Evolutionary conservation across 2,329 filamentous ascomycete genomes (phyloP).

Genomic region (Septoria linicola): DNA sequence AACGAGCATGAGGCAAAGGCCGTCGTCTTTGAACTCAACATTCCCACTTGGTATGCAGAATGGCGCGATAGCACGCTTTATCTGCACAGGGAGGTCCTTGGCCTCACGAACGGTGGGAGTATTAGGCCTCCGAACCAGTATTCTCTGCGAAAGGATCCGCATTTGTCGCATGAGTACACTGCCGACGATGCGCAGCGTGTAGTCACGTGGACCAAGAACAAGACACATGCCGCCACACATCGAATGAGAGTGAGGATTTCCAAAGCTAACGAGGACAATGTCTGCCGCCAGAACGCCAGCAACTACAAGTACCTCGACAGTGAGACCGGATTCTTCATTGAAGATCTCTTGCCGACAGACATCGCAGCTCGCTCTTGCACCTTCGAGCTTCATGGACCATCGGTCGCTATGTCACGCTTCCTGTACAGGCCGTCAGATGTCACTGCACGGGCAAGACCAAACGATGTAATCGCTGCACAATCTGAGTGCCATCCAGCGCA

Average conservation of each 20-base stretch:
- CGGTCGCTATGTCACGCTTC: slow-evolving; percentile 1
- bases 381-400: neutral
- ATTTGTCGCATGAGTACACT: neutral
- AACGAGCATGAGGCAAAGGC: slow-evolving; percentile 40
- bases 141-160: slow-evolving; percentile 3
- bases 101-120: neutral
- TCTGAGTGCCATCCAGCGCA: slow-evolving; percentile 46
- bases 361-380: neutral
- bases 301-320: slow-evolving; percentile 51
- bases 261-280: slow-evolving; percentile 41
- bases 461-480: slow-evolving; percentile 48
- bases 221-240: slow-evolving; percentile 51
- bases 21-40: slow-evolving; percentile 54
- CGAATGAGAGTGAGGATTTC: slow-evolving; percentile 38
- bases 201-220: slow-evolving; percentile 47
- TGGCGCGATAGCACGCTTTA: slow-evolving; percentile 49
- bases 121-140: neutral
- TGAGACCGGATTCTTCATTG: neutral
- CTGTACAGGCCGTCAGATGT: slow-evolving; percentile 2
- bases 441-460: slow-evolving; percentile 24
- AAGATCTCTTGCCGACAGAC: neutral
- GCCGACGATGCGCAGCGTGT: slow-evolving; percentile 26
- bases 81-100: slow-evolving; percentile 22
- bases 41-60: slow-evolving; percentile 46
- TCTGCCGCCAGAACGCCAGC: slow-evolving; percentile 51